Evolutionary conservation across 192 early-diverging fungal species (phyloP).

Genomic region (Mortierella antarctica): DNA sequence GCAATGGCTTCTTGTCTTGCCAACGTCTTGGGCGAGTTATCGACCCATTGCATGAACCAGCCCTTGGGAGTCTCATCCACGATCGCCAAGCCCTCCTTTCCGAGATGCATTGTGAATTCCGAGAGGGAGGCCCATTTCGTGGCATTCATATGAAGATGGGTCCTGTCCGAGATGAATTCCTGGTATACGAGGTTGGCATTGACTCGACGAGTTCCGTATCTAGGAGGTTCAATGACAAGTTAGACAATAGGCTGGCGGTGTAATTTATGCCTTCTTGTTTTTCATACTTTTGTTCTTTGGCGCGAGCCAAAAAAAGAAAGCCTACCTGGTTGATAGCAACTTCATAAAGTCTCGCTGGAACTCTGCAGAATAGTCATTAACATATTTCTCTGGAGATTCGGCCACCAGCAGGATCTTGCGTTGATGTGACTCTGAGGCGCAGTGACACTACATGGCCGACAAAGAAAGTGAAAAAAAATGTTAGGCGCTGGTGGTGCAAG

Average conservation of each 20-base stretch:
- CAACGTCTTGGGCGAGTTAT: conserved; percentile 88
- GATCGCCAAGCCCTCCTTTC: conserved; percentile 80
- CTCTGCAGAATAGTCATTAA: conserved; percentile 80
- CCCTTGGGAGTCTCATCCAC: conserved; percentile 94
- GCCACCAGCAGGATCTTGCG: conserved; percentile 92
- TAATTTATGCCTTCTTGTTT: background rate
- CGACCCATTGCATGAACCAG: conserved; percentile 92
- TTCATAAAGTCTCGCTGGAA: conserved; percentile 89
- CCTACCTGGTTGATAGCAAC: conserved; percentile 77
- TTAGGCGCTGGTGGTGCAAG: background rate
- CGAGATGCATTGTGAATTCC: conserved; percentile 90
- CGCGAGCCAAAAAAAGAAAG: background rate
- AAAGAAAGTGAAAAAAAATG: background rate
- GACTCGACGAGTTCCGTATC: conserved; percentile 85
- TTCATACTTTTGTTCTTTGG: background rate
- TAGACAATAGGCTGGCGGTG: background rate
- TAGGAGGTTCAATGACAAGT: conserved; percentile 3
- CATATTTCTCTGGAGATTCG: conserved; percentile 78
- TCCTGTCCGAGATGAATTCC: conserved; percentile 91
- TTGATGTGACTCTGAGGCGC: conserved; percentile 88
- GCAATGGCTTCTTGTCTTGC: conserved; percentile 81
- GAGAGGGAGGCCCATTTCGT: conserved; percentile 92
- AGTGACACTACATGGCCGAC: conserved; percentile 69
- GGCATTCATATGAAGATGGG: conserved; percentile 97
- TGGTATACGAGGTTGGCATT: conserved; percentile 97